Percentiles rank a stretch among this genome's conserved stretches.
These are phyloP conservation scores for Colletotrichum kahawae DNA, from an alignment of 2,329 filamentous ascomycete genomes.

Conservation along the genomic window DNA sequence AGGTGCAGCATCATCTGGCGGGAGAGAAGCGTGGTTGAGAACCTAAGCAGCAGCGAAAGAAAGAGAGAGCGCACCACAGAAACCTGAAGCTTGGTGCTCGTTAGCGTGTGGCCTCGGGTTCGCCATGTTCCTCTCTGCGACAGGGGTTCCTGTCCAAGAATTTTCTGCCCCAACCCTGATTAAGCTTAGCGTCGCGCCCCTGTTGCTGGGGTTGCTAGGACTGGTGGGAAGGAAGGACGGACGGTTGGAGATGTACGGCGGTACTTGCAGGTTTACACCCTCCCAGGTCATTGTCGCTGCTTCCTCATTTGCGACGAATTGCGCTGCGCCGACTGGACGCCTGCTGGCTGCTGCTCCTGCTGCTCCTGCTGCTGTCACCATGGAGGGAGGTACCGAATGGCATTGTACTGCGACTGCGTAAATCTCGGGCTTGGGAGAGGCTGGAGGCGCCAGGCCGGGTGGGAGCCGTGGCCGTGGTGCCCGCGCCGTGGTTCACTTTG, in stretches of 20 bases:
- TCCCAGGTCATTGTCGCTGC: neutral
- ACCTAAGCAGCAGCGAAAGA: neutral
- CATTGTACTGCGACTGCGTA: neutral
- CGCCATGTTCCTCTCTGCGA: conserved; percentile 10
- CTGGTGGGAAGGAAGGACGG: neutral
- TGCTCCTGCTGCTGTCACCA: neutral
- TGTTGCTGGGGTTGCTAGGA: conserved; percentile 12
- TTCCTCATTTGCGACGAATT: conserved; percentile 10
- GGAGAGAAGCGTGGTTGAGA: neutral
- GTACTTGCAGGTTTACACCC: neutral
- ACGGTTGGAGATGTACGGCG: neutral
- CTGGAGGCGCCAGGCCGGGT: neutral
- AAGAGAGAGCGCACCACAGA: neutral
- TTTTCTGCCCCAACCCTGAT: neutral
- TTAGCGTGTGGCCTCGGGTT: conserved; percentile 9
- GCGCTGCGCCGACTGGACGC: neutral
- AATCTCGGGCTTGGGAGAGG: neutral
- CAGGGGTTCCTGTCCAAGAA: conserved; percentile 2
- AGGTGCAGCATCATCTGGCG: neutral
- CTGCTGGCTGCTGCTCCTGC: neutral
- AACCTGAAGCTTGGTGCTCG: conserved; percentile 15
- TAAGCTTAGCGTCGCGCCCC: neutral
- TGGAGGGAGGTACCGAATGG: neutral
- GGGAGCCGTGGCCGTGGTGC: conserved; percentile 9
- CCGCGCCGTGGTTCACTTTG: conserved; percentile 2